Evolutionary conservation across 768 basidiomycete species (phyloP).

Genomic region (Kwoniella pini): DNA sequence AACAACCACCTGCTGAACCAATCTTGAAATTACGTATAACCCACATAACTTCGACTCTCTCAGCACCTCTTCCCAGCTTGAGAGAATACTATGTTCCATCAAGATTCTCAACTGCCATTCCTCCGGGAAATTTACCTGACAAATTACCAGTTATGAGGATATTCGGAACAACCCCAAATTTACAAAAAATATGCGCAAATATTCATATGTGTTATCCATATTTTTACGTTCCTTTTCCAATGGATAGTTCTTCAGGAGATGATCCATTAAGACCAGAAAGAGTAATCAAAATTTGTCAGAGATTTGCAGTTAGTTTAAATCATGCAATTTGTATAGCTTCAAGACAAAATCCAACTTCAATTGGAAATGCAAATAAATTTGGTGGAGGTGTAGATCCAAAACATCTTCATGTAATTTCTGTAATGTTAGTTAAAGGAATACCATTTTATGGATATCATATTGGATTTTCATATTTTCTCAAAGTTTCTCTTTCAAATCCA

Average conservation of each 20-base stretch:
- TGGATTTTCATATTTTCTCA: conserved; percentile 82
- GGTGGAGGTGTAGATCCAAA: conserved; percentile 57
- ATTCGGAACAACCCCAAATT: conserved; percentile 76
- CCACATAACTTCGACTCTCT: conserved; percentile 50
- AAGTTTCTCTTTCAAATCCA: conserved; percentile 76
- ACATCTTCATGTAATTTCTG: conserved; percentile 61
- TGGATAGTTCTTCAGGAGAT: conserved; percentile 60
- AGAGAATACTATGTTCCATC: conserved; percentile 40
- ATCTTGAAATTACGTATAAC: conserved; percentile 55
- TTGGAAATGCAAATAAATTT: conserved; percentile 56
- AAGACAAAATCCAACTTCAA: conserved; percentile 68
- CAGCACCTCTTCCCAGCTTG: conserved; percentile 40
- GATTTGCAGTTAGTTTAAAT: conserved; percentile 74
- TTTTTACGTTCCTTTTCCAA: conserved; percentile 80
- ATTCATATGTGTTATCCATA: conserved; percentile 81
- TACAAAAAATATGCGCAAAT: conserved; percentile 79
- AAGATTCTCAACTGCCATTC: conserved; percentile 45
- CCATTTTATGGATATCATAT: conserved; percentile 94
- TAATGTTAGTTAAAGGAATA: conserved; percentile 87
- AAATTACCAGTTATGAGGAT: conserved; percentile 80
- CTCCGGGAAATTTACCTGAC: conserved; percentile 57
- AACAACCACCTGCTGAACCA: neutral
- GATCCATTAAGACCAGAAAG: conserved; percentile 51
- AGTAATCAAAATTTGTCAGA: conserved; percentile 71
- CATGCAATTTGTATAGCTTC: conserved; percentile 80